A percentile compares a stretch with the other conserved stretches of the same genome.
Conservation (phyloP, 2,329 filamentous ascomycete species). For the Hypomyces rosellus region DNA sequence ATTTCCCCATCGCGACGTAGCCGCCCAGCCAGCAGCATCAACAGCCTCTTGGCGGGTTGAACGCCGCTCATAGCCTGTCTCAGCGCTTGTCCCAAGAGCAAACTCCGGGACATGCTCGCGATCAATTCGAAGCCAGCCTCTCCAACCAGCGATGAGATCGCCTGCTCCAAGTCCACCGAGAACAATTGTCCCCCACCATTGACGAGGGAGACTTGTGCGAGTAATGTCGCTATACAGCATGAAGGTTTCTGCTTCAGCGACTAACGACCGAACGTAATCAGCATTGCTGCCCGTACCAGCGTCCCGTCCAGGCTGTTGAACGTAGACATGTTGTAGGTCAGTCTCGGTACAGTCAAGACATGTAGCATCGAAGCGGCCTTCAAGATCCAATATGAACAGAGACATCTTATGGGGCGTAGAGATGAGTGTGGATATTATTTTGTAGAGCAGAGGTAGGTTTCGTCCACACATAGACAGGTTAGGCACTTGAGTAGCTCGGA, state of each 20-base stretch:
- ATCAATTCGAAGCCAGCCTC: constrained; percentile 49
- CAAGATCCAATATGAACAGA: constrained; percentile 49
- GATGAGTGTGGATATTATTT: constrained; percentile 47
- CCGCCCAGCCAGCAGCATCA: constrained; percentile 40
- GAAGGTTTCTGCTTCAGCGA: constrained; percentile 37
- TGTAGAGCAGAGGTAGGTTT: constrained; percentile 49
- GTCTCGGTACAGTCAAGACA: constrained; percentile 31
- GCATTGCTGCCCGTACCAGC: constrained; percentile 11
- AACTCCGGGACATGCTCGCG: constrained; percentile 36
- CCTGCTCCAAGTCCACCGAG: constrained; percentile 36
- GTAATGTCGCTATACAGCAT: constrained; percentile 43
- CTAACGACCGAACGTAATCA: constrained; percentile 26
- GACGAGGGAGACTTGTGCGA: constrained; percentile 37
- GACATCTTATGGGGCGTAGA: constrained; percentile 40
- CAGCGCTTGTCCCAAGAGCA: constrained; percentile 30
- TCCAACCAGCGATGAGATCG: constrained; percentile 29
- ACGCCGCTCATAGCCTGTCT: constrained; percentile 40
- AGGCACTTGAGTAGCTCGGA: constrained; percentile 40
- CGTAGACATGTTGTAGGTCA: constrained; percentile 45
- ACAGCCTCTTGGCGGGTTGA: constrained; percentile 33
- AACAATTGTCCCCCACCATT: constrained; percentile 55
- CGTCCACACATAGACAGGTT: constrained; percentile 47
- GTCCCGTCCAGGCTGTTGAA: constrained; percentile 35
- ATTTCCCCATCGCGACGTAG: constrained; percentile 42
- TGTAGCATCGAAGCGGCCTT: constrained; percentile 48